Evolutionary conservation across 1,284 basidiomycete genomes (phyloP).

Genomic region (Cerrena zonata): DNA sequence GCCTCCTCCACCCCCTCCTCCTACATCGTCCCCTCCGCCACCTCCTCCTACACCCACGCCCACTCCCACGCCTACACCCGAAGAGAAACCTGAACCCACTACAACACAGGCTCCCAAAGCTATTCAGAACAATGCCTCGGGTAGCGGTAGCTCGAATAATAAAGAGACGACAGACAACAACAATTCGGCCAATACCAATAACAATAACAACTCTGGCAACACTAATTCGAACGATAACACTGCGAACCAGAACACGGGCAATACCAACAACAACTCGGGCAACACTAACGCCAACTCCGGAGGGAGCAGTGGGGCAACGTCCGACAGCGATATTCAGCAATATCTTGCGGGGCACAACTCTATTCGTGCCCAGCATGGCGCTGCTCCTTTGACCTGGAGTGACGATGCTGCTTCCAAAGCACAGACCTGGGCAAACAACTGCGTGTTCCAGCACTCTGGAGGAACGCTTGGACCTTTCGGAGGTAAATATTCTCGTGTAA

Average conservation of each 20-base stretch:
- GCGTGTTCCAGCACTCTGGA: conserved; percentile 58
- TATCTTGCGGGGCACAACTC: conserved; percentile 58
- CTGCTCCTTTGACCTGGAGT: conserved; percentile 52
- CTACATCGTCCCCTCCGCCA: conserved; percentile 9
- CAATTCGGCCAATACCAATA: too few relatives aligned
- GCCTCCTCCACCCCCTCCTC: conserved; percentile 4
- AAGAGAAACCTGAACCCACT: conserved; percentile 10
- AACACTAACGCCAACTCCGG: not conserved
- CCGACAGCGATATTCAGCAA: conserved; percentile 25
- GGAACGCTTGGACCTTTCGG: conserved; percentile 57
- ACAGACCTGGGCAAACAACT: conserved; percentile 59
- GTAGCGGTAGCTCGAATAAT: too few relatives aligned
- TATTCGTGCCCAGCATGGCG: conserved; percentile 55
- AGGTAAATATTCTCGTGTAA: conserved; percentile 33
- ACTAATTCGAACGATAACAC: not conserved
- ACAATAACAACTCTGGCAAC: too few relatives aligned
- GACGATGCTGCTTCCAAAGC: conserved; percentile 48
- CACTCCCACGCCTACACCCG: conserved; percentile 11
- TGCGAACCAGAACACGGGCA: not conserved
- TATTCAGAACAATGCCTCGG: conserved; percentile 1
- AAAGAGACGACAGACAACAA: too few relatives aligned
- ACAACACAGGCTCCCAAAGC: conserved; percentile 15
- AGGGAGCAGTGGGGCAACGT: conserved; percentile 14
- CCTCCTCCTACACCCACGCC: conserved; percentile 7
- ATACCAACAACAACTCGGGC: not conserved